Evolutionary conservation across 129 eudicot species (phyloP), one percentile per base, ranked within the genome.

Genomic region (Centella asiatica): DNA sequence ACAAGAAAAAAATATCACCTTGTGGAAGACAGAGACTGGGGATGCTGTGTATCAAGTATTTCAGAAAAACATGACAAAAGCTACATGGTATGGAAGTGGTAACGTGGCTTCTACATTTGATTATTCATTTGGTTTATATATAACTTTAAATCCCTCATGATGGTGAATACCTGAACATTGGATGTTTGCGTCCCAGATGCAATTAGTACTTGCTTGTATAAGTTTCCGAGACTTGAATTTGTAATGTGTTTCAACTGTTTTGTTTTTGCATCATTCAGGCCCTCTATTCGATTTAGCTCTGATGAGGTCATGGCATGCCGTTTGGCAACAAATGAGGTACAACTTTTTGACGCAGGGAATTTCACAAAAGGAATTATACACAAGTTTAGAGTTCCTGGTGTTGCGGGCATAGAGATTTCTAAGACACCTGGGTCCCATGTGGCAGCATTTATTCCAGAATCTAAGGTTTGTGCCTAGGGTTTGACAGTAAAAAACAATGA

Each of bases 371-470:
- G 96, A 65, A 55, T 87, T 48, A 71, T 72, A n/a, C 72, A 83
- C 61, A 80, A 92, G 70, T 72, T 84, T 10, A 82, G 86, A 72
- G 70, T 92, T 60, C 95, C 95, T 62, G 88, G 95, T 48, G 60
- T 87, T 40, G 88, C 99, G 64, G 81, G 84, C 20, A 65, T 82
- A 12, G 90, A 92, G 71, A 83, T 92, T 72, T 87, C 95, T 39
- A 81, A 76, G 72, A 60, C 54, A 13, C 87, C 95, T 28, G 95
- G 96, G 55, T 72, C 96, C 56, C 82, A 82, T 61, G 88, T 92
- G 64, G 95, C 99, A 15, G 82, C 78, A 24, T 92, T 87, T 74
- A 88, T 87, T 80, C 96, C 99, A 14, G 99, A 92, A 72, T 84
- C 99, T 15, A 92, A 87, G 96, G 99, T 90, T 53, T 75, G 75